These are phyloP conservation scores for Populus nigra DNA, from an alignment of 345 rosid genomes.

Conservation along the genomic window DNA sequence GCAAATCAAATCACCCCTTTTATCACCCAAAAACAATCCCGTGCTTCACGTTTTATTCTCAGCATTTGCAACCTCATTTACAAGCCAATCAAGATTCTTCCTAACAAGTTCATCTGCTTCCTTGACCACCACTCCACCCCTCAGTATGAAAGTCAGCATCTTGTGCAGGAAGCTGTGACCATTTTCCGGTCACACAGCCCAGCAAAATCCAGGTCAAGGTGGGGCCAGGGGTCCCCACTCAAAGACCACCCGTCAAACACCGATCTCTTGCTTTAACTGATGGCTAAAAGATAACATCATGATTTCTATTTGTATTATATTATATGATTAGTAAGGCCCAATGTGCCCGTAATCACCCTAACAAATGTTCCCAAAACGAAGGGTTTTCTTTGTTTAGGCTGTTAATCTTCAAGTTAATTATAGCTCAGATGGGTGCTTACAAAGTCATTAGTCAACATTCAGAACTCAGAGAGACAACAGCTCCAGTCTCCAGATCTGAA, in stretches of 20 bases:
- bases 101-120: background rate
- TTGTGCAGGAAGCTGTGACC: background rate
- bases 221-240: background rate
- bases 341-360: background rate
- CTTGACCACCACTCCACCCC: conserved; percentile 4
- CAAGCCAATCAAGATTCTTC: conserved; percentile 17
- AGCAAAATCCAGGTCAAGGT: background rate
- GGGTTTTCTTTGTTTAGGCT: background rate
- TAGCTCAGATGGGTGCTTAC: background rate
- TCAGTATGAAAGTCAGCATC: too few species aligned
- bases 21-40: background rate
- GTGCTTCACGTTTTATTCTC: conserved; percentile 9
- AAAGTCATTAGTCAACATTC: conserved; percentile 8
- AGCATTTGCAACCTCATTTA: background rate
- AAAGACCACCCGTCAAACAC: background rate
- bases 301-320: background rate
- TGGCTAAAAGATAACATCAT: background rate
- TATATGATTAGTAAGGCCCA: background rate
- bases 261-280: conserved; percentile 9
- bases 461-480: background rate
- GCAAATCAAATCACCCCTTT: background rate
- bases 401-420: background rate
- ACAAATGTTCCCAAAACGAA: background rate
- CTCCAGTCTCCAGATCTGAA: background rate
- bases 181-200: background rate